A percentile compares a stretch with the other conserved stretches of the same genome.
phyloP scores from a whole-genome alignment of 2,329 filamentous ascomycete species.

The Tolypocladium pustulatum region DNA sequence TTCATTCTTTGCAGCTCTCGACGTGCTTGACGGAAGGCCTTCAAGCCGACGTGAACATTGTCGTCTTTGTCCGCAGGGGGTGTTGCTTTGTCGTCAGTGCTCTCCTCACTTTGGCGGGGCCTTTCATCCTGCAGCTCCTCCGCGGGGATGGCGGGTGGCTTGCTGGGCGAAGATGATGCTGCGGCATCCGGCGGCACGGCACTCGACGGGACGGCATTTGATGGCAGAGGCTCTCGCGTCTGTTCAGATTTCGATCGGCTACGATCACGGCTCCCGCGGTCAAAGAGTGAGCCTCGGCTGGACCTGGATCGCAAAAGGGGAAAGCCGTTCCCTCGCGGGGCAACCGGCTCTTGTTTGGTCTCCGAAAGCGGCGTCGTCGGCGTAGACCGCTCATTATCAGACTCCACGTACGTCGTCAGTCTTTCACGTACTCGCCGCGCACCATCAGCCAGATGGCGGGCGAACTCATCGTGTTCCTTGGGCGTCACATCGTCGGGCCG shows the following conservation, averaged over 20 bases:
- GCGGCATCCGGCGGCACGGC: constrained; percentile 23
- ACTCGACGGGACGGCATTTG: constrained; percentile 11
- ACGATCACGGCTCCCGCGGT: constrained; percentile 27
- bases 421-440: constrained; percentile 63
- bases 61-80: constrained; percentile 24
- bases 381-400: constrained; percentile 35
- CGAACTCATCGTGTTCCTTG: constrained; percentile 58
- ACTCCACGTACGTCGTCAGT: constrained; percentile 57
- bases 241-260: constrained; percentile 47
- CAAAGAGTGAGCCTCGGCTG: constrained; percentile 55
- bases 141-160: constrained; percentile 13
- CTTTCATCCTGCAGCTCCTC: neutral
- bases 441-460: constrained; percentile 59
- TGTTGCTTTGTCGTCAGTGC: neutral
- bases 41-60: constrained; percentile 37
- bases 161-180: constrained; percentile 28
- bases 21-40: constrained; percentile 46
- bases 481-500: neutral
- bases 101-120: neutral
- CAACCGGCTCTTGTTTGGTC: constrained; percentile 17
- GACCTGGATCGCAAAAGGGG: constrained; percentile 56
- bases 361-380: constrained; percentile 23
- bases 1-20: constrained; percentile 46
- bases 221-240: constrained; percentile 45
- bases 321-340: constrained; percentile 43